Base-by-base conservation (phyloP, 2,329 filamentous ascomycete species). In the Talaromyces amestolkiae region DNA sequence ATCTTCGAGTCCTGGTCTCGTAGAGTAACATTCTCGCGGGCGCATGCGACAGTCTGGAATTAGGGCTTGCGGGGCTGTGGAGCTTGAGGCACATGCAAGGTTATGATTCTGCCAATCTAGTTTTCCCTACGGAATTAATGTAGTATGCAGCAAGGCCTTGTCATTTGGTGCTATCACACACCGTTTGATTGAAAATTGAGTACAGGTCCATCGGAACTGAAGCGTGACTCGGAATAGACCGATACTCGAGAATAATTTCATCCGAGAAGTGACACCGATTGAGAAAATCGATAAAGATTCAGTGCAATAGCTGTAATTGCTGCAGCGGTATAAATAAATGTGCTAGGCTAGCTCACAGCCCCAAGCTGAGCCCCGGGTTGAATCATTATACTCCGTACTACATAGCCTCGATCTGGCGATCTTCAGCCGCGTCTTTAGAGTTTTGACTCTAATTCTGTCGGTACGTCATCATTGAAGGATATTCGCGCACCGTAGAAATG, bases 51-150 rank as follows among this genome's bases (percentile, higher is more conserved):
- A 19, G 31, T 56, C 53, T 15, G n/a, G 53, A 22, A 37, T 56
- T 39, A 56, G 53, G 53, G 53, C 53, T 56, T 54, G 10, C 51
- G 49, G 49, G 49, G 49, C 51, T 1, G 51, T 37, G 51, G 31
- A 37, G 33, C 6, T 22, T 22, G n/a, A 22, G 33, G 33, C 51
- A 19, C 31, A 35, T 13, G 31, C 51, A 56, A 15, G 51, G 51
- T 35, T 35, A 35, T 56, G 1, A 47, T 22, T 7, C 51, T 31
- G 27, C 27, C 51, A 22, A 56, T 56, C 27, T 31, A n/a, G 7
- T 9, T 22, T 2, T 8, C 17, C 13, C 10, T 54, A 15, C 22
- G 11, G 11, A 19, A 19, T 15, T 5, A 54, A 31, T 22, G 19
- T 13, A 47, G 19, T 3, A 49, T 53, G 49, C 49, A 53, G 13